phyloP scores from a whole-genome alignment of 2,329 filamentous ascomycete species.

The Berkeleyomyces basicola region DNA sequence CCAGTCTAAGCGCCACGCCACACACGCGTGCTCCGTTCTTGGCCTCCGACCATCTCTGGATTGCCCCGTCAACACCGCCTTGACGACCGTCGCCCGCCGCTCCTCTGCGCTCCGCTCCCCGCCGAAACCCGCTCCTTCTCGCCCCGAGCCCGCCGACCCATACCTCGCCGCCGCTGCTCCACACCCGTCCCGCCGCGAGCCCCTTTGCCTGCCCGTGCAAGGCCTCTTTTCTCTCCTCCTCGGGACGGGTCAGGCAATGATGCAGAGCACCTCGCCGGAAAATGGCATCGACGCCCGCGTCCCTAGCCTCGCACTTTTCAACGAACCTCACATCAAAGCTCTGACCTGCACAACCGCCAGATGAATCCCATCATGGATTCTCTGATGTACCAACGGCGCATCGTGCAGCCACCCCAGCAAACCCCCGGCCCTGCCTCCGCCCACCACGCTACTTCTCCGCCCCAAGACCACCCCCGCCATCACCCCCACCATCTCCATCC shows the following conservation, averaged over 20 bases:
- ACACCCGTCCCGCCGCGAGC: neutral
- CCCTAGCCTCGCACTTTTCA: conserved; percentile 6
- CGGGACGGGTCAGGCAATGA: conserved; percentile 7
- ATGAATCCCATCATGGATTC: conserved; percentile 9
- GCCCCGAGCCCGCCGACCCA: no score
- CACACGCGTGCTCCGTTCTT: no score
- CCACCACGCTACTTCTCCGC: neutral
- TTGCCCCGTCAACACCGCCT: no score
- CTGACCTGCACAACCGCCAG: neutral
- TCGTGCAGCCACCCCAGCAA: conserved; percentile 9
- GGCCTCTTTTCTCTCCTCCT: conserved; percentile 6
- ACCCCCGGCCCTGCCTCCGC: neutral
- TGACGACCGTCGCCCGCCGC: no score
- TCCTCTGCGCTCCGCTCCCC: no score
- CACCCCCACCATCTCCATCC: neutral
- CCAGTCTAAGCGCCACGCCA: no score
- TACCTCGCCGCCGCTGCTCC: neutral
- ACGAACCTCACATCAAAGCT: neutral
- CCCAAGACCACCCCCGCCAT: neutral
- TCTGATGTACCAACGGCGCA: conserved; percentile 3
- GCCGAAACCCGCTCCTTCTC: no score
- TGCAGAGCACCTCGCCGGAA: conserved; percentile 5
- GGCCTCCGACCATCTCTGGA: no score
- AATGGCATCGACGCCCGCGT: conserved; percentile 13
- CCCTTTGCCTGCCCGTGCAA: neutral